Evolutionary conservation across 495 filamentous ascomycete genomes (phyloP).

Genomic region (Immersiella caudata): DNA sequence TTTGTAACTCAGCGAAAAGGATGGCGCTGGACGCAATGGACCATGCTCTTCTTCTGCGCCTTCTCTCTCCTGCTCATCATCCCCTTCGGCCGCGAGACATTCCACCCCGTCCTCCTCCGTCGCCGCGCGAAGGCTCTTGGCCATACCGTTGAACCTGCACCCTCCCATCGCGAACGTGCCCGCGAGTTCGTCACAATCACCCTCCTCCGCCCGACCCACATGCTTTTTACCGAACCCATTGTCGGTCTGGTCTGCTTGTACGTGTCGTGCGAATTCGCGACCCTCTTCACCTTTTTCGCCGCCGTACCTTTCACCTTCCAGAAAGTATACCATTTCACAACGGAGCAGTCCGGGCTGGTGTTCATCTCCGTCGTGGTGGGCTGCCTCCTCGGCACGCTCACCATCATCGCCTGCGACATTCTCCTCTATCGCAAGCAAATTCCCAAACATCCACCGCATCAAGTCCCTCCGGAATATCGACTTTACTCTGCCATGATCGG

Average conservation of each 20-base stretch:
- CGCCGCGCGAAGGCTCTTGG: constrained; percentile 52
- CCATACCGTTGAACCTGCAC: constrained; percentile 38
- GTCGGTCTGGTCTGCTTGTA: constrained; percentile 65
- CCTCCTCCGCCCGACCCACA: constrained; percentile 61
- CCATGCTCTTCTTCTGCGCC: constrained; percentile 43
- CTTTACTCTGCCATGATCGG: constrained; percentile 65
- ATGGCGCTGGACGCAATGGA: constrained; percentile 64
- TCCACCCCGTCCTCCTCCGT: constrained; percentile 62
- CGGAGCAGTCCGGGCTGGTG: constrained; percentile 57
- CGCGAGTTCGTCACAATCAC: constrained; percentile 58
- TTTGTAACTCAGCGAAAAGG: constrained; percentile 59
- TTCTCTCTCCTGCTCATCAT: constrained; percentile 50
- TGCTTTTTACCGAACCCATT: constrained; percentile 69
- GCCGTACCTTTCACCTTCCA: constrained; percentile 61
- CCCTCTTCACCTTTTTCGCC: constrained; percentile 68
- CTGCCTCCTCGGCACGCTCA: constrained; percentile 52
- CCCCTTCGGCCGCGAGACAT: constrained; percentile 59
- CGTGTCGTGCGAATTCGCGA: constrained; percentile 62
- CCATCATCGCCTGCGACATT: constrained; percentile 49
- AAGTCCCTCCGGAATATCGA: constrained; percentile 56
- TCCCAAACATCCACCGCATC: constrained; percentile 32
- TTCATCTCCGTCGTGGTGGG: constrained; percentile 64
- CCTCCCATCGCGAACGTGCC: constrained; percentile 38
- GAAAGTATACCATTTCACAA: constrained; percentile 52
- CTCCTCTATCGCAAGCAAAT: constrained; percentile 43